These are phyloP conservation scores for Lodderomyces metapsilosis DNA, from an alignment of 1,139 yeast genomes.

Conservation along the genomic window DNA sequence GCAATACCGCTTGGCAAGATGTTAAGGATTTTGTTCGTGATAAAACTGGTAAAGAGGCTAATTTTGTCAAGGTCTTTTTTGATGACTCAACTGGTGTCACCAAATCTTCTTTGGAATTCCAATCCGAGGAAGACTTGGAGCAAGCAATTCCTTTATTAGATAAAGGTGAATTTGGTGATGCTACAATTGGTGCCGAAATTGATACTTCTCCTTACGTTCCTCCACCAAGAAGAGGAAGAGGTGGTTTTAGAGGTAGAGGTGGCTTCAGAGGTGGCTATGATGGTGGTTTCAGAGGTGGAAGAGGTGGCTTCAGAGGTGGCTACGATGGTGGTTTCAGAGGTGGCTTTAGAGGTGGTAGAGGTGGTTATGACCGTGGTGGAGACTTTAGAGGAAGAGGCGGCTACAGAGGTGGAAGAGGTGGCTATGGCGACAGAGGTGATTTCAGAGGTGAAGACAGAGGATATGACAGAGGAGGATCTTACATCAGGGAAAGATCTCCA, in stretches of 20 bases:
- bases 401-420: constrained; percentile 40
- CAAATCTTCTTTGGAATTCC: constrained; percentile 77
- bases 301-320: constrained; percentile 36
- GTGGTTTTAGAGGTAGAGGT: constrained; percentile 43
- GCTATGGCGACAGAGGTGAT: constrained; percentile 41
- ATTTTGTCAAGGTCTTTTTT: constrained; percentile 70
- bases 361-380: constrained; percentile 24
- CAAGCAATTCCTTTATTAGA: constrained; percentile 67
- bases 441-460: constrained; percentile 45
- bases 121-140: constrained; percentile 69
- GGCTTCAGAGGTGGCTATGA: constrained; percentile 42
- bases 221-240: constrained; percentile 52
- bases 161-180: constrained; percentile 71
- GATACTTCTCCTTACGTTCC: constrained; percentile 77
- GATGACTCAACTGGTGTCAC: constrained; percentile 63
- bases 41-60: constrained; percentile 61
- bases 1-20: constrained; percentile 82
- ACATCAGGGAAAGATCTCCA: constrained; percentile 51
- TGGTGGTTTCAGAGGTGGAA: constrained; percentile 38
- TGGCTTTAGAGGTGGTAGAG: constrained; percentile 35
- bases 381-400: constrained; percentile 34
- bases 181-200: constrained; percentile 65
- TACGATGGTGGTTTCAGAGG: constrained; percentile 33
- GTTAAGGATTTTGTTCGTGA: constrained; percentile 78
- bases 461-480: constrained; percentile 38